Base-by-base conservation (phyloP, 1,139 yeast genomes). In the Sugiyamaella xylanicola region DNA sequence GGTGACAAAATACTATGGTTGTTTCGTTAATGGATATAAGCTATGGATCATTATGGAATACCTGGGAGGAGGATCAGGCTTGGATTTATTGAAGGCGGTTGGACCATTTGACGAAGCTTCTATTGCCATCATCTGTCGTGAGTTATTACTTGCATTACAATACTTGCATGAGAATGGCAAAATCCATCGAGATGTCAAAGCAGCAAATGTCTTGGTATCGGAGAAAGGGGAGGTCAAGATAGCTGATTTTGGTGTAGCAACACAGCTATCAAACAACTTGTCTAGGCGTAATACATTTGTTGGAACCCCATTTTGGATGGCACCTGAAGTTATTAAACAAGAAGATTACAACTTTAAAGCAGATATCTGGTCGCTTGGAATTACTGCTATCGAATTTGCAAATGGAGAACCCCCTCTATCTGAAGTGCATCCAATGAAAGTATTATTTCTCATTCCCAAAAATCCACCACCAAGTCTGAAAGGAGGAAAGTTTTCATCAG, bases 231-330 rank as follows among this genome's bases (percentile, higher is more conserved):
- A 81, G n/a, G 93, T 92, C 25, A 93, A 93, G 67, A 78, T 93
- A 54, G 97, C 97, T 1, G 99, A 95, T 72, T 93, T 93, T 74
- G 99, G 99, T 1, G 96, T 93, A 2, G 95, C 97, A 0, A 88
- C 92, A 17, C 97, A 86, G 72, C 80, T 85, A 54, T 87, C 91
- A 29, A 88, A 83, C 65, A 89, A 84, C 71, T 78, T 87, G 70
- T 88, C 86, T 51, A 81, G 84, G 56, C 69, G 96, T 61, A 86
- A 87, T 64, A 93, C 99, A 0, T 93, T 95, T 66, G 99, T 93
- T 7, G 99, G 99, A 0, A 93, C 99, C 0, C 99, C 99, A 29
- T 93, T 92, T 69, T 93, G 98, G 95, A 95, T 95, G 99, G 95
- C 98, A 0, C 99, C 99, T 0, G 99, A 95, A 66, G 96, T 93